Conservation (phyloP, 2,329 filamentous ascomycete genomes). For the Endoconidiophora polonica region DNA sequence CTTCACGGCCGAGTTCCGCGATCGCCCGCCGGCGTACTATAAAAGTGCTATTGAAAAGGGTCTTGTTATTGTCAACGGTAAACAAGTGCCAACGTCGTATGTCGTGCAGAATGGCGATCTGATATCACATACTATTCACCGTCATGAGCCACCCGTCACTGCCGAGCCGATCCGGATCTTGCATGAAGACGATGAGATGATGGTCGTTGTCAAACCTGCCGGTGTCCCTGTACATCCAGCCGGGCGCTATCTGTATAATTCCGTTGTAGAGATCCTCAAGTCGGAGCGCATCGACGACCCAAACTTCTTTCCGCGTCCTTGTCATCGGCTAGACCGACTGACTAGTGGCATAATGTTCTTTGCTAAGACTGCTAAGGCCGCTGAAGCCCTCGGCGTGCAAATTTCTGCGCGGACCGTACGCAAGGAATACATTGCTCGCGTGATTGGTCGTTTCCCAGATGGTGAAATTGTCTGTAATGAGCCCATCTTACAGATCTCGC, state of each 20-base stretch:
- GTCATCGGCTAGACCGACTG: constrained; percentile 83
- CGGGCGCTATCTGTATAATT: constrained; percentile 91
- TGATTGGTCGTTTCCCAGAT: constrained; percentile 80
- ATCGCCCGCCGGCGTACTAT: constrained; percentile 76
- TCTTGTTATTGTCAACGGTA: constrained; percentile 64
- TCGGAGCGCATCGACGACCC: constrained; percentile 40
- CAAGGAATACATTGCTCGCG: constrained; percentile 89
- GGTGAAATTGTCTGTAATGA: constrained; percentile 85
- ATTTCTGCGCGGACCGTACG: constrained; percentile 68
- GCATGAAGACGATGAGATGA: constrained; percentile 81
- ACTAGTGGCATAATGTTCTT: constrained; percentile 98
- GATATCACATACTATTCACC: constrained; percentile 83
- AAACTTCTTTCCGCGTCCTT: constrained; percentile 46
- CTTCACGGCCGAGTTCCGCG: constrained; percentile 81
- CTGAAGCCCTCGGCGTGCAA: constrained; percentile 59
- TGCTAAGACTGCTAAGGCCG: constrained; percentile 67
- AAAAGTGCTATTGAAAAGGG: constrained; percentile 66
- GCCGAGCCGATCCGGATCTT: constrained; percentile 64
- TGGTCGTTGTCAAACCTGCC: constrained; percentile 93
- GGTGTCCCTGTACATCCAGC: constrained; percentile 92
- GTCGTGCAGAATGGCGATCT: constrained; percentile 76
- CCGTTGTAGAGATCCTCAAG: constrained; percentile 82
- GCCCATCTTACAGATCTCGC: constrained; percentile 84
- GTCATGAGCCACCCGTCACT: constrained; percentile 88
- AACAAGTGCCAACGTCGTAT: constrained; percentile 48